These are phyloP conservation scores for Medicago truncatula DNA, from an alignment of 306 rosid genomes.

Conservation along the genomic window MtrunA17r5.0-ANR NC_053044.1:44517001-44517500, in stretches of 20 bases:
- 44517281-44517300: not conserved
- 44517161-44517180: conserved; percentile 37
- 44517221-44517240: conserved; percentile 24
- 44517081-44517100: not conserved
- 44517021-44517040: not conserved
- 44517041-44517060: not conserved
- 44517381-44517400: conserved; percentile 27
- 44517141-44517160: conserved; percentile 37
- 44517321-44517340: conserved; percentile 6
- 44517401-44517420: conserved; percentile 21
- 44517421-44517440: conserved; percentile 24
- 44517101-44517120: not conserved
- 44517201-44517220: conserved; percentile 41
- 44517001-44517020: too few relatives aligned
- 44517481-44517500: conserved; percentile 32
- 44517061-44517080: not conserved
- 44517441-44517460: conserved; percentile 33
- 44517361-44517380: not conserved
- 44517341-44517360: conserved; percentile 1
- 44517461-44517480: conserved; percentile 34
- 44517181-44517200: conserved; percentile 38
- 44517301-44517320: not conserved
- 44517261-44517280: conserved; percentile 8
- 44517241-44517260: conserved; percentile 13
- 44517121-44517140: conserved; percentile 35